phyloP scores from a whole-genome alignment of 2,329 filamentous ascomycete genomes.

The Salinomyces thailandicus region DNA sequence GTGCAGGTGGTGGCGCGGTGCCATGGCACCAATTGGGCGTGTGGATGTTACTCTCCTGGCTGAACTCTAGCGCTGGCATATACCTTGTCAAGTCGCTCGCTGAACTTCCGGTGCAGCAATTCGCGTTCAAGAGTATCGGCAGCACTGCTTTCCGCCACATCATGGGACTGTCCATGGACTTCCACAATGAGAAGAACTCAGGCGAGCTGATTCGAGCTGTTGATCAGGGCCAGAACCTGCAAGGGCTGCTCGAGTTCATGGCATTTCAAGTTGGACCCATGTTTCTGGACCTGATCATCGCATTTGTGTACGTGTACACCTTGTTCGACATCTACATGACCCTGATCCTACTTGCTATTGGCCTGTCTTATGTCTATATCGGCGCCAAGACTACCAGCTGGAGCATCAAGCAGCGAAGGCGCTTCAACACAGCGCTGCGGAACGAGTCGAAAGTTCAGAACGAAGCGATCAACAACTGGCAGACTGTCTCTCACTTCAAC shows the following conservation, averaged over 20 bases:
- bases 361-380: slow-evolving; percentile 43
- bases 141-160: slow-evolving; percentile 56
- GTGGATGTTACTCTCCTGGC: slow-evolving; percentile 40
- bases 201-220: slow-evolving; percentile 56
- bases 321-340: slow-evolving; percentile 54
- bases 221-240: slow-evolving; percentile 51
- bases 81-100: slow-evolving; percentile 41
- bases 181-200: slow-evolving; percentile 55
- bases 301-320: slow-evolving; percentile 49
- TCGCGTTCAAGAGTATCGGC: slow-evolving; percentile 47
- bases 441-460: slow-evolving; percentile 45
- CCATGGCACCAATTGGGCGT: slow-evolving; percentile 45
- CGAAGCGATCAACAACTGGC: slow-evolving; percentile 51
- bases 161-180: slow-evolving; percentile 59
- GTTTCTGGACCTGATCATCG: slow-evolving; percentile 50
- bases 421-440: slow-evolving; percentile 28
- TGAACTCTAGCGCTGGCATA: slow-evolving; percentile 44
- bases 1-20: slow-evolving; percentile 34
- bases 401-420: slow-evolving; percentile 23
- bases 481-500: slow-evolving; percentile 51
- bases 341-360: slow-evolving; percentile 38
- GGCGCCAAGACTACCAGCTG: slow-evolving; percentile 35
- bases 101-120: slow-evolving; percentile 47
- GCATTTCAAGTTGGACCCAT: slow-evolving; percentile 53
- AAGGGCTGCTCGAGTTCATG: slow-evolving; percentile 48